These are phyloP conservation scores for Colletotrichum trifolii DNA, from an alignment of 2,329 filamentous ascomycete species.

Conservation along the genomic window DNA sequence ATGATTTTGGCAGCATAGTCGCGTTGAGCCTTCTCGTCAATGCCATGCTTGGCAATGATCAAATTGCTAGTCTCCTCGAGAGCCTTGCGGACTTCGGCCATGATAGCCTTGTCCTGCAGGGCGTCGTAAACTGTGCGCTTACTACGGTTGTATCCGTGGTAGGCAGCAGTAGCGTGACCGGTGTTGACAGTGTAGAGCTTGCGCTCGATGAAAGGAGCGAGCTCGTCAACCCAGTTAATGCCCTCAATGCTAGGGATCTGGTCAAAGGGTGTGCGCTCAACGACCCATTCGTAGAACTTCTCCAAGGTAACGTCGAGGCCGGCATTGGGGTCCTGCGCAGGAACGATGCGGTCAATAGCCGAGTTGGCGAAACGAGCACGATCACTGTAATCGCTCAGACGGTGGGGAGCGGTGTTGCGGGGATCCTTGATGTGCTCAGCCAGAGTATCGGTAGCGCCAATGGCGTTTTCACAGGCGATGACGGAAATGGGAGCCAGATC, in stretches of 20 bases:
- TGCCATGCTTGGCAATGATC: conserved; percentile 88
- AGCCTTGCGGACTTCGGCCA: conserved; percentile 80
- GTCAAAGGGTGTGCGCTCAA: conserved; percentile 87
- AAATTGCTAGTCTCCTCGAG: conserved; percentile 87
- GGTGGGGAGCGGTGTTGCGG: conserved; percentile 75
- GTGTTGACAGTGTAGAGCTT: conserved; percentile 99
- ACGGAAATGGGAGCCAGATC: conserved; percentile 79
- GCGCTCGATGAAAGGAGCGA: conserved; percentile 96
- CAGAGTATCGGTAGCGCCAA: conserved; percentile 91
- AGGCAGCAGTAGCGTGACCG: conserved; percentile 93
- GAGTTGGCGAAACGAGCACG: conserved; percentile 96
- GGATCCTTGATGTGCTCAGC: conserved; percentile 82
- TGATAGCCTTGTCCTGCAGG: conserved; percentile 82
- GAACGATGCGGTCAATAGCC: conserved; percentile 97
- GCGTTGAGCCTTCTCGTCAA: conserved; percentile 78
- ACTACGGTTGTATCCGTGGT: conserved; percentile 89
- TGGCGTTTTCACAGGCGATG: conserved; percentile 98
- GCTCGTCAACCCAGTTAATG: conserved; percentile 91
- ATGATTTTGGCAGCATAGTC: conserved; percentile 94
- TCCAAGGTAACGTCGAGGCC: conserved; percentile 95
- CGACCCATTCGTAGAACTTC: conserved; percentile 99
- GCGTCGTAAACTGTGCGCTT: conserved; percentile 92
- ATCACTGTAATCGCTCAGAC: conserved; percentile 73
- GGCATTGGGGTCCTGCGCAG: conserved; percentile 82
- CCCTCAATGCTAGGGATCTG: conserved; percentile 82